These are phyloP conservation scores for Talaromyces marneffei DNA, from an alignment of 2,329 filamentous ascomycete species.

Conservation along the genomic window DNA sequence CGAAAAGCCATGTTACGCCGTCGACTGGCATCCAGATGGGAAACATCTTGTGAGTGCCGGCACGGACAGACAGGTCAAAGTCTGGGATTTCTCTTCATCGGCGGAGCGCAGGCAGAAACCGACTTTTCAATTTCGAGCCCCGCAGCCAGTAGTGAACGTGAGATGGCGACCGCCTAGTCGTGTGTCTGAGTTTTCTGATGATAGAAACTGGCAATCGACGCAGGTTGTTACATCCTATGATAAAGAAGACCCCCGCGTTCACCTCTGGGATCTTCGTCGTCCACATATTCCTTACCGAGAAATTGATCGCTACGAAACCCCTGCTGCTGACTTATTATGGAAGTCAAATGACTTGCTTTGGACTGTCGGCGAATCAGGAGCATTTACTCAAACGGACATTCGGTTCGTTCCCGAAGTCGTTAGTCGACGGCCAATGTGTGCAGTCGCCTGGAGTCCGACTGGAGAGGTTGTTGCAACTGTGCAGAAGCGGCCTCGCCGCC, in stretches of 20 bases:
- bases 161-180: constrained; percentile 58
- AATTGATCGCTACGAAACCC: constrained; percentile 50
- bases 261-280: constrained; percentile 60
- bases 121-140: constrained; percentile 53
- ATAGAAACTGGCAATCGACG: constrained; percentile 54
- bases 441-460: constrained; percentile 52
- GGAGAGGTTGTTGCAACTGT: constrained; percentile 52
- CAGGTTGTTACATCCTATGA: constrained; percentile 60
- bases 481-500: constrained; percentile 46
- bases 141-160: constrained; percentile 57
- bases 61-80: constrained; percentile 56
- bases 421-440: constrained; percentile 52
- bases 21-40: constrained; percentile 64
- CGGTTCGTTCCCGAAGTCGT: constrained; percentile 55
- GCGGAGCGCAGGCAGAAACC: constrained; percentile 55
- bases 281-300: constrained; percentile 58
- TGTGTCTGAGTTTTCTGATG: constrained; percentile 46
- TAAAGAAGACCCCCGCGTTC: constrained; percentile 54
- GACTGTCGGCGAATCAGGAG: constrained; percentile 57
- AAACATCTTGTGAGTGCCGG: constrained; percentile 60
- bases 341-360: constrained; percentile 59
- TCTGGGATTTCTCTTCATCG: constrained; percentile 58
- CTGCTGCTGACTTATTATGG: constrained; percentile 58
- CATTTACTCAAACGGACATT: constrained; percentile 59
- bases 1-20: constrained; percentile 54